Base-by-base conservation (phyloP, 768 basidiomycete species). In the Phaffia tasmanica region DNA sequence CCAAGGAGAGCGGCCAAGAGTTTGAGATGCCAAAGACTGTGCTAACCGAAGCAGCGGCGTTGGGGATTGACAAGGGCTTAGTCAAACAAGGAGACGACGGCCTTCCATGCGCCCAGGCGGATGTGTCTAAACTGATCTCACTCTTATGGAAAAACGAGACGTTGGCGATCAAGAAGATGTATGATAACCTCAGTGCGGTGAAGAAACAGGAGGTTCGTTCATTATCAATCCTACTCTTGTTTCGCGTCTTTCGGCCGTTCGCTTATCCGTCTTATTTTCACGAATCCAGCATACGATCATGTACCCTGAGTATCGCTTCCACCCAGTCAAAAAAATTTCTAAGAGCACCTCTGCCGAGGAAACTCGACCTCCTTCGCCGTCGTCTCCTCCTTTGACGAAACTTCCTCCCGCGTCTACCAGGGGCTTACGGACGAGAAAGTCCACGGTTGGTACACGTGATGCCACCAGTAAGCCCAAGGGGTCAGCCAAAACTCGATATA, bases 91-190 rank as follows among this genome's bases (percentile, higher is more conserved):
- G 73, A 72, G 19, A 73, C 71, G 68, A 72, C 73, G 74, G 55
- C 77, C 77, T 80, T 49, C 62, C 77, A 7, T 75, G 82, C 35
- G 35, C 35, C 7, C 87, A 88, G 73, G 82, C 83, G 4, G 80
- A 81, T 21, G 81, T 88, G 58, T 88, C 87, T 56, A 82, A 81
- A 70, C 69, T 81, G 23, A 84, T 89, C 64, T 80, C 84, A 14
- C 58, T 73, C 5, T 79, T 84, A 80, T 89, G 88, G 88, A 83
- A 75, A 71, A 75, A 77, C 23, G 85, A 85, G 72, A 56, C 76
- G 0, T 76, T 79, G 1, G 76, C 76, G 0, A 79, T 83, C 65
- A 82, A 79, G 70, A 76, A 69, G 25, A 65, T 69, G 56, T 78
- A 78, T 64, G 77, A 77, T 54, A 47, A 69, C 47, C 67, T 72